Conservation (phyloP, 2,329 filamentous ascomycete genomes). For the Trichophyton benhamiae region DNA sequence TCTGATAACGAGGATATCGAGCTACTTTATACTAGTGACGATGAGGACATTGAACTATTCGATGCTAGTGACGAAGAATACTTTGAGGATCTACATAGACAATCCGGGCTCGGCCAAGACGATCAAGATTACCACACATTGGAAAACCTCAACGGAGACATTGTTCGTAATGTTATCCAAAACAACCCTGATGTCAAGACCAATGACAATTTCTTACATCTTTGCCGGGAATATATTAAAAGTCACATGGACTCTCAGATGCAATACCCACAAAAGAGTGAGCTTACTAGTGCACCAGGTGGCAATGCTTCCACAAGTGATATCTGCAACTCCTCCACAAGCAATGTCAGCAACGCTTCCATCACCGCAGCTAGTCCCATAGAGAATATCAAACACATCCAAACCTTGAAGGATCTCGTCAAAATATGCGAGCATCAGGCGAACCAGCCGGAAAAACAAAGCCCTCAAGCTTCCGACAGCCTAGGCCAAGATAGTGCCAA, state of each 20-base stretch:
- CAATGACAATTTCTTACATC: neutral
- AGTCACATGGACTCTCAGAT: too few species aligned
- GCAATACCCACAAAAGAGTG: too few species aligned
- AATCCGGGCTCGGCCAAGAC: too few species aligned
- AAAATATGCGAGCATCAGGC: neutral
- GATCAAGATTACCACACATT: neutral
- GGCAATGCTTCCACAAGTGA: too few species aligned
- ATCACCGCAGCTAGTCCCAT: too few species aligned
- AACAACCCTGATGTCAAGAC: neutral
- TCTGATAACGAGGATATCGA: neutral
- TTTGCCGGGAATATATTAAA: neutral
- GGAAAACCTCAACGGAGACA: neutral
- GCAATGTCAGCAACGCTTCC: neutral
- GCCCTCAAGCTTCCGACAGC: constrained; percentile 45
- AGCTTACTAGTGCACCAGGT: too few species aligned
- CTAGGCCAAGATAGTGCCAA: constrained; percentile 52
- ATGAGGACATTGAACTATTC: neutral
- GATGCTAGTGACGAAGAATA: neutral
- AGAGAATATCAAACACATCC: neutral
- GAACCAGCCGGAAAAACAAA: neutral
- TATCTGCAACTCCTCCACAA: too few species aligned
- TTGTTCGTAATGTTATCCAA: neutral
- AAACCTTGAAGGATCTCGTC: neutral
- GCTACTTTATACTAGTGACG: neutral
- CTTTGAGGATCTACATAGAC: neutral